Percentiles rank a stretch among this genome's conserved stretches.
These are phyloP conservation scores for Ophiostoma triangulosporum DNA, from an alignment of 2,329 filamentous ascomycete species.

Conservation along the genomic window DNA sequence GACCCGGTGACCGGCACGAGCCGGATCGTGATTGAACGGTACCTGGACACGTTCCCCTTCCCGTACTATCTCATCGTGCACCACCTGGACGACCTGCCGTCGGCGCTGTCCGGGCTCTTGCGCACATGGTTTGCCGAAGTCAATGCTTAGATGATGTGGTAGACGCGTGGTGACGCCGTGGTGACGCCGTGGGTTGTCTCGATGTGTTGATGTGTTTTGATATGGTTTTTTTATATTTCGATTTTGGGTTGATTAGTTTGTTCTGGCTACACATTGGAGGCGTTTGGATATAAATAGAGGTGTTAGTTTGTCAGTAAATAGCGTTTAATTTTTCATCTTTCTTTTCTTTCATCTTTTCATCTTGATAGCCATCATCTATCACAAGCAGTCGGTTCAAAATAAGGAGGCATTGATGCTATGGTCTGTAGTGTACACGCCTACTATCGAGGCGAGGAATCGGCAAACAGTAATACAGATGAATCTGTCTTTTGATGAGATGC, in stretches of 20 bases:
- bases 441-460: not conserved
- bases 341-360: not conserved
- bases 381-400: not conserved
- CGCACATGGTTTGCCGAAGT: slow-evolving; percentile 90
- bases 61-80: slow-evolving; percentile 92
- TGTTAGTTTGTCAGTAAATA: not conserved
- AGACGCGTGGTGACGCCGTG: no score
- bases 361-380: not conserved
- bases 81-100: slow-evolving; percentile 79
- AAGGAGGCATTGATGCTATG: not conserved
- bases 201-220: not conserved
- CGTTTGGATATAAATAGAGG: not conserved
- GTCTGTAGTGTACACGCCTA: not conserved
- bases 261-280: not conserved
- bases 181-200: no score
- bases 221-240: not conserved
- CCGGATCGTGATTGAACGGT: slow-evolving; percentile 71
- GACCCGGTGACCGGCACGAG: slow-evolving; percentile 43
- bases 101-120: slow-evolving; percentile 72
- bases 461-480: not conserved
- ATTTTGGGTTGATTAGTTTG: not conserved
- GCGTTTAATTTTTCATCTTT: not conserved
- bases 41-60: slow-evolving; percentile 93
- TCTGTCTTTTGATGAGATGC: not conserved
- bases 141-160: slow-evolving; percentile 22